Evolutionary conservation across 768 basidiomycete genomes (phyloP).

Genomic region (Flagelloscypha sp.): DNA sequence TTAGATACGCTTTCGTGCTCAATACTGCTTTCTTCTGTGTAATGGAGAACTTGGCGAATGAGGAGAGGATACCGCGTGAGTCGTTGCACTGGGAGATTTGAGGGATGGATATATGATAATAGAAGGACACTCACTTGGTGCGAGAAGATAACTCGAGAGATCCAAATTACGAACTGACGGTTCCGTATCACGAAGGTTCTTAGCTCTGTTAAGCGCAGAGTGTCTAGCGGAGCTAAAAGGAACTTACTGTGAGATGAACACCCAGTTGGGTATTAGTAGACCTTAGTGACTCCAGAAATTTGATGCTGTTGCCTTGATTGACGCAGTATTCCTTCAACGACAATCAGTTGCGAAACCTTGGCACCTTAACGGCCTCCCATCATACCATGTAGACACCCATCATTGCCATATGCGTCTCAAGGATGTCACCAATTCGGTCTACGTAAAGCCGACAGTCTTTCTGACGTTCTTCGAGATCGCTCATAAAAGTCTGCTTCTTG

Average conservation of each 20-base stretch:
- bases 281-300: constrained; percentile 65
- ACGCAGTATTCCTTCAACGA: constrained; percentile 77
- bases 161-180: constrained; percentile 76
- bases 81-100: constrained; percentile 66
- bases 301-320: constrained; percentile 75
- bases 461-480: constrained; percentile 85
- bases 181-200: constrained; percentile 75
- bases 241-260: constrained; percentile 54
- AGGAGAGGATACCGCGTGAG: constrained; percentile 91
- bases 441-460: constrained; percentile 88
- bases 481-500: constrained; percentile 60
- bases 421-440: constrained; percentile 79
- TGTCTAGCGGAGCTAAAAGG: background rate
- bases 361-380: constrained; percentile 2
- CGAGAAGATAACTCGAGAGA: constrained; percentile 82
- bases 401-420: constrained; percentile 64
- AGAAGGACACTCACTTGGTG: constrained; percentile 59
- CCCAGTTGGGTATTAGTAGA: constrained; percentile 60
- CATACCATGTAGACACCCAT: constrained; percentile 77
- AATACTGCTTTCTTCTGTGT: constrained; percentile 61
- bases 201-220: constrained; percentile 5
- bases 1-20: constrained; percentile 49
- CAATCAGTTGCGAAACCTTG: background rate
- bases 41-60: constrained; percentile 72
- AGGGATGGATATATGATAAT: background rate